Evolutionary conservation across 2,329 filamentous ascomycete species (phyloP).

Genomic region (Aspergillus hortae): DNA sequence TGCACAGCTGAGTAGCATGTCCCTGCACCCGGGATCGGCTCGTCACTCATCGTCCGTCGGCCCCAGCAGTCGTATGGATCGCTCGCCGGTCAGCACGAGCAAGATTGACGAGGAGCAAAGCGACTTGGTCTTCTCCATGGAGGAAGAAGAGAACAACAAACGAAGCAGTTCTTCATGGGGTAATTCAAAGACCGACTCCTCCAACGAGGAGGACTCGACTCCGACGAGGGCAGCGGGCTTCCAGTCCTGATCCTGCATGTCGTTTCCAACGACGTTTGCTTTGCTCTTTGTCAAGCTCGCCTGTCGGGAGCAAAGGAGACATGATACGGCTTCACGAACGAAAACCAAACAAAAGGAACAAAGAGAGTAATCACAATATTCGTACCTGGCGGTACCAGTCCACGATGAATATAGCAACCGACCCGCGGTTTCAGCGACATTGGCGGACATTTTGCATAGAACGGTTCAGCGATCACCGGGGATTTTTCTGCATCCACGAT

Average conservation of each 20-base stretch:
- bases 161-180: slow-evolving; percentile 36
- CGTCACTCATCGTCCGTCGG: slow-evolving; percentile 33
- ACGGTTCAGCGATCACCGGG: slow-evolving; percentile 15
- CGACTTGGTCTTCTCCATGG: slow-evolving; percentile 49
- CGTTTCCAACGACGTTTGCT: not conserved
- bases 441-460: slow-evolving; percentile 20
- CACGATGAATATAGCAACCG: slow-evolving; percentile 10
- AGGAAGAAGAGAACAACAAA: slow-evolving; percentile 48
- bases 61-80: slow-evolving; percentile 38
- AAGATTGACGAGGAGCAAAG: slow-evolving; percentile 49
- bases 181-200: slow-evolving; percentile 26
- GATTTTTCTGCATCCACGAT: slow-evolving; percentile 2
- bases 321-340: not conserved
- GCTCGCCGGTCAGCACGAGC: slow-evolving; percentile 43
- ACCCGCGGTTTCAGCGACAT: slow-evolving; percentile 6
- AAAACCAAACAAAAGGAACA: slow-evolving; percentile 16
- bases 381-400: slow-evolving; percentile 11
- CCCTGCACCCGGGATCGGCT: slow-evolving; percentile 40
- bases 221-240: slow-evolving; percentile 16
- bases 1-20: slow-evolving; percentile 50
- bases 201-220: slow-evolving; percentile 25
- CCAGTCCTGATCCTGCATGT: slow-evolving; percentile 12
- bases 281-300: not conserved
- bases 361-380: slow-evolving; percentile 6
- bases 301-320: too few relatives aligned